A percentile compares a stretch with the other conserved stretches of the same genome.
Conservation (phyloP, 2,329 filamentous ascomycete genomes). For the Coniella lustricola region DNA sequence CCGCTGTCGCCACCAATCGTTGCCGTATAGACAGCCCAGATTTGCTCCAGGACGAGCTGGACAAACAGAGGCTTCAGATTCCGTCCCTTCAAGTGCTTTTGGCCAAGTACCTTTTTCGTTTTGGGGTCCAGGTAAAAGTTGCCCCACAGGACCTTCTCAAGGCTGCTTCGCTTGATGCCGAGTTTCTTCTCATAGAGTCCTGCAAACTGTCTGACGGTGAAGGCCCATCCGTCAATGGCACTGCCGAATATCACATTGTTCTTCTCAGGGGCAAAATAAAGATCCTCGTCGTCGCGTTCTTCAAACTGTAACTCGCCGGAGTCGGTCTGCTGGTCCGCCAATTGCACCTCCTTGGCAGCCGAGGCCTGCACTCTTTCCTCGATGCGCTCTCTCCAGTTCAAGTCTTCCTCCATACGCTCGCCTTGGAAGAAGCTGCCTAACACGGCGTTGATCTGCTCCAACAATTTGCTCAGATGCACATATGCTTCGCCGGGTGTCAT, state of each 20-base stretch:
- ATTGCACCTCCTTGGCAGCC: slow-evolving; percentile 49
- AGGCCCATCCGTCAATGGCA: slow-evolving; percentile 97
- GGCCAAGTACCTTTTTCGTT: slow-evolving; percentile 83
- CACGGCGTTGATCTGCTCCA: slow-evolving; percentile 96
- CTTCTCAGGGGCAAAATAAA: slow-evolving; percentile 96
- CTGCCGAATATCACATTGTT: slow-evolving; percentile 99
- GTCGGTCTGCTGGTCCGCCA: slow-evolving; percentile 43
- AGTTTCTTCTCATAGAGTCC: slow-evolving; percentile 93
- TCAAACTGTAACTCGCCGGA: slow-evolving; percentile 66
- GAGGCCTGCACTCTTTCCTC: slow-evolving; percentile 76
- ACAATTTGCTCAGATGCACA: slow-evolving; percentile 75
- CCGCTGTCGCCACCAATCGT: slow-evolving; percentile 76
- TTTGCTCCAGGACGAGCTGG: slow-evolving; percentile 86
- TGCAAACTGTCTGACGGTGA: slow-evolving; percentile 91
- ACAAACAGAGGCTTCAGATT: slow-evolving; percentile 95
- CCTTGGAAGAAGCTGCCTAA: slow-evolving; percentile 97
- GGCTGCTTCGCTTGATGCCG: slow-evolving; percentile 77
- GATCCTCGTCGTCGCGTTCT: slow-evolving; percentile 89
- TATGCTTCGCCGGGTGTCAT: slow-evolving; percentile 90
- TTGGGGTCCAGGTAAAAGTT: slow-evolving; percentile 96
- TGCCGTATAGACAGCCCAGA: slow-evolving; percentile 93
- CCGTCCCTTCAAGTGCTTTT: slow-evolving; percentile 88
- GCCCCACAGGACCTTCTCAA: slow-evolving; percentile 96
- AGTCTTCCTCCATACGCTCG: slow-evolving; percentile 95
- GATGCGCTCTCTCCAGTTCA: slow-evolving; percentile 90